These are phyloP conservation scores for Penicillium freii DNA, from an alignment of 2,329 filamentous ascomycete genomes.

Conservation along the genomic window DNA sequence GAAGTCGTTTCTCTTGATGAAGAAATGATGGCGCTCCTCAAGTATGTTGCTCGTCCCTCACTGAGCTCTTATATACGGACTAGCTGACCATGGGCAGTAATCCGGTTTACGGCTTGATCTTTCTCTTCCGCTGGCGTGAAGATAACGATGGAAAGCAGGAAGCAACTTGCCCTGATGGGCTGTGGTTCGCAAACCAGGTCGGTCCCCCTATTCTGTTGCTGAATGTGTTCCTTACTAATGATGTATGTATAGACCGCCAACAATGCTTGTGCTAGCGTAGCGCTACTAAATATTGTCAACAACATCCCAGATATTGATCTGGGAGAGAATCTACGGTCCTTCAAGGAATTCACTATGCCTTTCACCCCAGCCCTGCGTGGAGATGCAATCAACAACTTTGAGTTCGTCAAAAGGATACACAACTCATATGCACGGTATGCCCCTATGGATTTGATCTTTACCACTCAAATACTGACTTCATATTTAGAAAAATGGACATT, in stretches of 20 bases:
- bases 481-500: conserved; percentile 67
- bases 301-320: conserved; percentile 68
- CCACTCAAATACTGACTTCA: not conserved
- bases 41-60: conserved; percentile 46
- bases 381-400: conserved; percentile 69
- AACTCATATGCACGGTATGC: conserved; percentile 76
- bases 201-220: conserved; percentile 13
- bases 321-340: conserved; percentile 66
- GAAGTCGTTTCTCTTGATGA: conserved; percentile 75
- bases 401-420: conserved; percentile 76
- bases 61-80: not conserved
- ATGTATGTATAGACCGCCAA: conserved; percentile 61
- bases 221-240: conserved; percentile 1
- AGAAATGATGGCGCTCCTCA: conserved; percentile 60
- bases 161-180: conserved; percentile 57
- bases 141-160: conserved; percentile 54
- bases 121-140: conserved; percentile 73
- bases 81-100: conserved; percentile 48
- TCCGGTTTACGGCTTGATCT: conserved; percentile 81
- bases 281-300: conserved; percentile 89
- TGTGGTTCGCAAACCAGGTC: conserved; percentile 96
- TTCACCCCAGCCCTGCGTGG: conserved; percentile 74
- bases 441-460: not conserved
- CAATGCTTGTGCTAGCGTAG: conserved; percentile 90
- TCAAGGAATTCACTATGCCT: conserved; percentile 68